Evolutionary conservation across 2,329 filamentous ascomycete species (phyloP).

Genomic region (Hawksworthiomyces lignivorus): DNA sequence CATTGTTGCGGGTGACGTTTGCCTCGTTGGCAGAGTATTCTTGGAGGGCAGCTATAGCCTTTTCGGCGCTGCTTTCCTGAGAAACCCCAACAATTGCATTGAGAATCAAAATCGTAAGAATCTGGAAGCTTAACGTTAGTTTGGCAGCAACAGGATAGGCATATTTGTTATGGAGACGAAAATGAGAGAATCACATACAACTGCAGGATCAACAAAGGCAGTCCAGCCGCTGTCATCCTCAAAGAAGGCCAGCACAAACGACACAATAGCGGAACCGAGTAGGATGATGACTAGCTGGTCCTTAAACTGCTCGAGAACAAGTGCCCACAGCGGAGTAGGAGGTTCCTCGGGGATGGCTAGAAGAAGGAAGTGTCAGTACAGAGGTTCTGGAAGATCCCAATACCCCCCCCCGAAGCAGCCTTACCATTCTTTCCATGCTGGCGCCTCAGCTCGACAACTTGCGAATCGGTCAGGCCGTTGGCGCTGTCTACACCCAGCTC

Average conservation of each 20-base stretch:
- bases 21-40: conserved; percentile 99
- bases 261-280: conserved; percentile 84
- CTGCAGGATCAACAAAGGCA: conserved; percentile 90
- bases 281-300: conserved; percentile 96
- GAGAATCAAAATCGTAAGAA: conserved; percentile 91
- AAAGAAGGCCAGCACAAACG: conserved; percentile 86
- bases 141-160: too few relatives aligned
- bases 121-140: conserved; percentile 57
- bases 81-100: conserved; percentile 97
- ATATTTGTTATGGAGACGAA: too few relatives aligned
- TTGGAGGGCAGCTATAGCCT: conserved; percentile 94
- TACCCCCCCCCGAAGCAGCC: too few relatives aligned
- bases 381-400: not conserved
- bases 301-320: conserved; percentile 98
- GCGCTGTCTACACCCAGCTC: conserved; percentile 48
- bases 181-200: conserved; percentile 51
- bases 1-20: conserved; percentile 77
- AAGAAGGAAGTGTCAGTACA: not conserved
- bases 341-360: conserved; percentile 72
- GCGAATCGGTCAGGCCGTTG: conserved; percentile 50
- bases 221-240: conserved; percentile 93
- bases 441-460: conserved; percentile 45
- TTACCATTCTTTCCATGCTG: conserved; percentile 62
- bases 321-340: conserved; percentile 90
- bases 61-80: conserved; percentile 97